phyloP scores from a whole-genome alignment of 202 grass and related monocot species.

The Musa balbisiana region DNA sequence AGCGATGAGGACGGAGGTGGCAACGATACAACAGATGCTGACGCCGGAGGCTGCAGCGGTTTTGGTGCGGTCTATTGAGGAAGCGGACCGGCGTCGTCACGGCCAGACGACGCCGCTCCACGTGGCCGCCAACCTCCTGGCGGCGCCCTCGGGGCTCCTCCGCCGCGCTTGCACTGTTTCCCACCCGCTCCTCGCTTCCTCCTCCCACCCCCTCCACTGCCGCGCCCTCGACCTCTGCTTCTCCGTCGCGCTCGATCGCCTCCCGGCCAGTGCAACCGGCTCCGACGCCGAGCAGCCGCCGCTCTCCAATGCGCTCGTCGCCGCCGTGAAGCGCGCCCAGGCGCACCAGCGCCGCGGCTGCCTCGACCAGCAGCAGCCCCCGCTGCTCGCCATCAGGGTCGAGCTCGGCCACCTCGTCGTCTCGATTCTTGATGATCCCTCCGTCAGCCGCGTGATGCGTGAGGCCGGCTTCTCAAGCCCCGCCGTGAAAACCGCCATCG shows the following conservation, averaged over 20 bases:
- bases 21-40: conserved; percentile 44
- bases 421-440: conserved; percentile 88
- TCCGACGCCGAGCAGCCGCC: conserved; percentile 29
- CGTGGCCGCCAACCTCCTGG: conserved; percentile 63
- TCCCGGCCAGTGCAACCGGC: conserved; percentile 33
- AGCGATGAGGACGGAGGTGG: conserved; percentile 12
- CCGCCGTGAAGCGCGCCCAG: conserved; percentile 84
- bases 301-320: conserved; percentile 75
- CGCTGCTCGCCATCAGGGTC: conserved; percentile 35
- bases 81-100: conserved; percentile 58
- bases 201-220: conserved; percentile 64
- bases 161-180: conserved; percentile 55
- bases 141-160: conserved; percentile 48
- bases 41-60: conserved; percentile 61
- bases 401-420: conserved; percentile 68
- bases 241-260: conserved; percentile 78
- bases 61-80: conserved; percentile 43
- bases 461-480: conserved; percentile 85
- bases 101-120: conserved; percentile 80
- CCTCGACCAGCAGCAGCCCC: conserved; percentile 8
- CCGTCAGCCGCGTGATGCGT: conserved; percentile 87
- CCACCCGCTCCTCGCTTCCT: conserved; percentile 23
- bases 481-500: conserved; percentile 53
- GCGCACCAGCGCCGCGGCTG: conserved; percentile 68
- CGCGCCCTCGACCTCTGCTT: conserved; percentile 93